Base-by-base conservation (phyloP, 75 land plant species). In the Pseudotsuga menziesii region DNA sequence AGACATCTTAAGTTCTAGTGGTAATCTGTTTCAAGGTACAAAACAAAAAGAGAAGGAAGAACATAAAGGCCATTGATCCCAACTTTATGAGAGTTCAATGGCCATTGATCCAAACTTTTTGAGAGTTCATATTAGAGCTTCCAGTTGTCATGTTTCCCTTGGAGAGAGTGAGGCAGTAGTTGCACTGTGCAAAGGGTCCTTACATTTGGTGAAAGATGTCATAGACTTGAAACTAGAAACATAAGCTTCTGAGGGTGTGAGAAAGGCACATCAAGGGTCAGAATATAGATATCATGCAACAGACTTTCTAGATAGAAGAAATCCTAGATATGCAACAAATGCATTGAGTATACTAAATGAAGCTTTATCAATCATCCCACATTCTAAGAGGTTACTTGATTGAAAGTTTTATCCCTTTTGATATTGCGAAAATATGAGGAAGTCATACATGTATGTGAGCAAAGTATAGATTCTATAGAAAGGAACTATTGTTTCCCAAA, bases 201-300 rank as follows among this genome's bases (percentile, higher is more conserved):
- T 97, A 77, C 82, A 82, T 48, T 78, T 56, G 25, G 91, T 87
- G 72, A 82, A 77, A 70, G 75, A 61, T 12, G 81, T 75, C 72
- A 77, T 76, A 69, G 96, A 92, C 81, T 56, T 80, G 20, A 94
- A 97, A 77, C 77, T 94, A 78, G 39, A 78, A 52, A 23, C 76
- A 32, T 98, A 97, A 79, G 93, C 99, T 15, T 88, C 95, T 23
- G 95, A 92, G 63, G 96, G 99, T 57, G 72, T 97, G 57, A 86
- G 82, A 78, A 97, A 94, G 79, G 83, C 91, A 57, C 80, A 90
- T n/a, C n/a, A n/a, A n/a, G n/a, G n/a, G n/a, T n/a, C n/a, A n/a
- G n/a, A n/a, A n/a, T n/a, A n/a, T n/a, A n/a, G n/a, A n/a, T n/a
- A n/a, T n/a, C n/a, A n/a, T n/a, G n/a, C n/a, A n/a, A n/a, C n/a